These are phyloP conservation scores for Boletus rubropictus DNA, from an alignment of 768 basidiomycete genomes.

Conservation along the genomic window DNA sequence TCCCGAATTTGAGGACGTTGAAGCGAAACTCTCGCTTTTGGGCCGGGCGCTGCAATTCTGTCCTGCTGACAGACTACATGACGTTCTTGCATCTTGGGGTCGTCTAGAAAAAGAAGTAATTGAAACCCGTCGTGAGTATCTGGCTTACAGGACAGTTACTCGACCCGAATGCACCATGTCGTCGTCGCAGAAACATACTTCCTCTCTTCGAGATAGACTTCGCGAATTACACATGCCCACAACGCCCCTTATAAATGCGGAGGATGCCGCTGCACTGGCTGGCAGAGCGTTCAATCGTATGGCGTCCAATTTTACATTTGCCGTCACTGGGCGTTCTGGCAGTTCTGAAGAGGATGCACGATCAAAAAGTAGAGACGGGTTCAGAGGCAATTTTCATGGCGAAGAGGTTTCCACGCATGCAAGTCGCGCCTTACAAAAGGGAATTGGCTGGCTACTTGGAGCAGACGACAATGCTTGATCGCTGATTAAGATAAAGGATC, in stretches of 20 bases:
- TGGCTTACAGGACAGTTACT: conserved; percentile 23
- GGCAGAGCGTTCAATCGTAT: conserved; percentile 73
- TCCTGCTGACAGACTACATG: conserved; percentile 71
- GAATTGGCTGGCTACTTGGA: conserved; percentile 95
- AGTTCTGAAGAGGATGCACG: conserved; percentile 16
- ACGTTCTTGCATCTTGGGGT: conserved; percentile 75
- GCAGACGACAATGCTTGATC: conserved; percentile 49
- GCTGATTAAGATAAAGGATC: background rate
- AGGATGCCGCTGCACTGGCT: conserved; percentile 77
- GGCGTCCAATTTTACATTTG: conserved; percentile 70
- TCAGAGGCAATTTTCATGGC: conserved; percentile 39
- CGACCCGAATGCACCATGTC: conserved; percentile 12
- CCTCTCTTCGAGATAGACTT: conserved; percentile 56
- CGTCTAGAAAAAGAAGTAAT: conserved; percentile 65
- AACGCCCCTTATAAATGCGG: conserved; percentile 61
- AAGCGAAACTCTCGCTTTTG: conserved; percentile 63
- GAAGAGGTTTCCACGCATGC: conserved; percentile 73
- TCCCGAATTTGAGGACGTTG: conserved; percentile 62
- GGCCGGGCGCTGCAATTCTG: conserved; percentile 83
- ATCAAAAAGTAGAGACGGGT: conserved; percentile 37
- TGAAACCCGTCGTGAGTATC: conserved; percentile 41
- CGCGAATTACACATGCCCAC: conserved; percentile 65
- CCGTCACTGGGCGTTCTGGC: conserved; percentile 36
- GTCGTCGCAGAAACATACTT: conserved; percentile 34
- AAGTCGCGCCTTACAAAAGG: conserved; percentile 73